phyloP scores from a whole-genome alignment of 768 basidiomycete genomes.

The Gymnopilus junonius region DNA sequence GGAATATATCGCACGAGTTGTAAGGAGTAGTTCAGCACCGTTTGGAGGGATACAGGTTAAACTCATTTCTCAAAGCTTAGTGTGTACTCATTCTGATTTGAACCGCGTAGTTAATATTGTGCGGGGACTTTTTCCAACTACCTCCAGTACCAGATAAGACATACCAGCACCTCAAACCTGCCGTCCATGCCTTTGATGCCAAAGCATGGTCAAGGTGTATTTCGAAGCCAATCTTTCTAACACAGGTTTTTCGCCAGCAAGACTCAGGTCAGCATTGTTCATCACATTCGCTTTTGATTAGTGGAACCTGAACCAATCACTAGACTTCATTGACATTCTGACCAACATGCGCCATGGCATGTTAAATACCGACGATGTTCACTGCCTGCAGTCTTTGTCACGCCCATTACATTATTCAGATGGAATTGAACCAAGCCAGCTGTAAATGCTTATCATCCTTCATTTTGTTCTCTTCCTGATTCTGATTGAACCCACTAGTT shows the following conservation, averaged over 20 bases:
- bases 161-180: constrained; percentile 42
- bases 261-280: constrained; percentile 46
- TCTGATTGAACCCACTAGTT: constrained; percentile 45
- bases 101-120: constrained; percentile 61
- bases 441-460: constrained; percentile 49
- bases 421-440: constrained; percentile 78
- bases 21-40: constrained; percentile 39
- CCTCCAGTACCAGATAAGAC: constrained; percentile 66
- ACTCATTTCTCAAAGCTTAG: neutral
- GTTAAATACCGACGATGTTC: constrained; percentile 57
- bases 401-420: constrained; percentile 67
- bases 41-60: constrained; percentile 21
- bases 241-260: constrained; percentile 74
- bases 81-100: neutral
- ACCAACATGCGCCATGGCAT: constrained; percentile 85
- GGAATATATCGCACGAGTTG: constrained; percentile 42
- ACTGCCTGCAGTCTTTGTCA: constrained; percentile 55
- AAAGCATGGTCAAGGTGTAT: constrained; percentile 62
- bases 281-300: neutral
- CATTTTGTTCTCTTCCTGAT: neutral
- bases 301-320: neutral
- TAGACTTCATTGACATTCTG: constrained; percentile 84
- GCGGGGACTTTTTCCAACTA: constrained; percentile 83
- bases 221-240: constrained; percentile 46
- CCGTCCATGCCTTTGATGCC: constrained; percentile 71